Percentiles rank a stretch among this genome's conserved stretches.
Evolutionary conservation across 2,329 filamentous ascomycete species (phyloP).

Genomic region (Acrodontium crateriforme): DNA sequence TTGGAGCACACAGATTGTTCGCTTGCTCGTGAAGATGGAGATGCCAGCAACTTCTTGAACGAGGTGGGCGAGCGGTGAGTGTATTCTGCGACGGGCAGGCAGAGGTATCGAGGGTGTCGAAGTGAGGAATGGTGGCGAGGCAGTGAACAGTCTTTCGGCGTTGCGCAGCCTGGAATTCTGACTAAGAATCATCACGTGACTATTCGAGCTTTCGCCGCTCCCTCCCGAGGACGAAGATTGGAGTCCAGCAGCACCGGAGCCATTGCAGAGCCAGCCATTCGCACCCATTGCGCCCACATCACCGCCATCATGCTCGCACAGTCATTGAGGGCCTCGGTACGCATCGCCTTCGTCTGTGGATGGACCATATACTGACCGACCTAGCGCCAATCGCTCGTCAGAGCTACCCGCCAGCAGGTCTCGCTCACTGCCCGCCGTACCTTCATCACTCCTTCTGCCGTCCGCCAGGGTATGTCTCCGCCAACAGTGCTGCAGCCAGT

Average conservation of each 20-base stretch:
- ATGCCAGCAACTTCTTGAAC: no score
- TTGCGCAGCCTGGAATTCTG: conserved; percentile 2
- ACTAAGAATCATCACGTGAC: no score
- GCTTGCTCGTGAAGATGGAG: no score
- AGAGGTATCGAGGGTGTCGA: no score
- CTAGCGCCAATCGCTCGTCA: conserved; percentile 48
- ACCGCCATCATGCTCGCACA: conserved; percentile 43
- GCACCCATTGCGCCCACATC: no score
- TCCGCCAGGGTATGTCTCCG: conserved; percentile 42
- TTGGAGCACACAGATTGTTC: no score
- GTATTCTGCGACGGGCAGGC: no score
- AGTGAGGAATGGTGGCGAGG: not conserved
- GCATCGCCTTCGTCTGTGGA: conserved; percentile 3
- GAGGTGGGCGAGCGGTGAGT: no score
- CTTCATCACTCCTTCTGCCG: conserved; percentile 47
- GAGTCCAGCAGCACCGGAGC: not conserved
- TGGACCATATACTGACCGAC: conserved; percentile 13
- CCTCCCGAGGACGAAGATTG: no score
- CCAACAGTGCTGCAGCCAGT: not conserved
- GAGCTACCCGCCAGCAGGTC: conserved; percentile 44
- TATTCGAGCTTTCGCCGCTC: no score
- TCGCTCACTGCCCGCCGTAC: conserved; percentile 44
- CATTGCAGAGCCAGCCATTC: no score
- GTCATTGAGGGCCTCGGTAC: conserved; percentile 47
- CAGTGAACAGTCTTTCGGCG: conserved; percentile 1